A percentile compares a stretch with the other conserved stretches of the same genome.
phyloP scores from a whole-genome alignment of 495 filamentous ascomycete species.

The Pseudomonodictys pantanalensis region DNA sequence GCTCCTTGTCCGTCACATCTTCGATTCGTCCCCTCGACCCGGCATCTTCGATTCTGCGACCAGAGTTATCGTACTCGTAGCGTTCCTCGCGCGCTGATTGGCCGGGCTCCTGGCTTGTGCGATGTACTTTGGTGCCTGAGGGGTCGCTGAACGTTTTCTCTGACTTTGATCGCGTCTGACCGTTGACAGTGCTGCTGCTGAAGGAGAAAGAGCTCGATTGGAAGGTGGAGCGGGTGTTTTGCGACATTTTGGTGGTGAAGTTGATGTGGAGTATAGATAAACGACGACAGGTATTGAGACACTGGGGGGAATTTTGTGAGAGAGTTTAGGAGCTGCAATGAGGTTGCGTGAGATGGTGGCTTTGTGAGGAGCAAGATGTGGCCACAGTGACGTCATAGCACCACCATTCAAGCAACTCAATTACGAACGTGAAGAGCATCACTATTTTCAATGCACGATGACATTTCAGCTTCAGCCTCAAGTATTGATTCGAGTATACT shows the following conservation, averaged over 20 bases:
- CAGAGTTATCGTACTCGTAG: constrained; percentile 8
- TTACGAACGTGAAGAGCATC: no score
- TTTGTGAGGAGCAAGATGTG: no score
- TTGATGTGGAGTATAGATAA: no score
- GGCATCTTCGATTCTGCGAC: constrained; percentile 1
- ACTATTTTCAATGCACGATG: no score
- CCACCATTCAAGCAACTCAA: no score
- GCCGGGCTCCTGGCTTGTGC: constrained; percentile 15
- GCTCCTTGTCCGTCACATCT: constrained; percentile 27
- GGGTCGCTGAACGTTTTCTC: constrained; percentile 9
- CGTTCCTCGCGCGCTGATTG: constrained; percentile 12
- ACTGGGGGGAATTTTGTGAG: no score
- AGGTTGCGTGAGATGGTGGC: no score
- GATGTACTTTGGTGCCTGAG: constrained; percentile 16
- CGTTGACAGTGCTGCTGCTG: constrained; percentile 2
- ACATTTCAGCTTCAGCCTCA: no score
- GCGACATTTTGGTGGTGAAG: not conserved
- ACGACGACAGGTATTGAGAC: no score
- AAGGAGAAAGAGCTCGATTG: constrained; percentile 7
- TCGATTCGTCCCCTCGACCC: constrained; percentile 13
- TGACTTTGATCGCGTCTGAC: constrained; percentile 1
- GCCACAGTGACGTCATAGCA: no score
- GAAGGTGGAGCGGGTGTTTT: constrained; percentile 3
- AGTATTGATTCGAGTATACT: no score
- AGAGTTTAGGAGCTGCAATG: no score